phyloP scores from a whole-genome alignment of 306 rosid species.

The Cicer yamashitae region DNA sequence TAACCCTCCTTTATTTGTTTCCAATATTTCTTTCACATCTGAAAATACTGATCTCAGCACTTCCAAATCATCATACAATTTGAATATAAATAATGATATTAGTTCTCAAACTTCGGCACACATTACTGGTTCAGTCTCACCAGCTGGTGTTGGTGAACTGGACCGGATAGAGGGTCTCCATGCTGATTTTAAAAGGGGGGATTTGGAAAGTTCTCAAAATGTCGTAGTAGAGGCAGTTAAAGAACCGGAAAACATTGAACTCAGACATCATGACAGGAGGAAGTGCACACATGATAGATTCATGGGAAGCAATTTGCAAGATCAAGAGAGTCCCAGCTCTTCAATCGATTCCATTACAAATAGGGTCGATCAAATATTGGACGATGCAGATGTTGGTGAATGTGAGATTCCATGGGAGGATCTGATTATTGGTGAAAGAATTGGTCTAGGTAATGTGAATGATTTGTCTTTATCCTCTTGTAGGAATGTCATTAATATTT shows the following conservation, averaged over 20 bases:
- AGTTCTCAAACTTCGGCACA: constrained; percentile 47
- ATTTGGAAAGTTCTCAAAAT: constrained; percentile 48
- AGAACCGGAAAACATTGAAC: constrained; percentile 54
- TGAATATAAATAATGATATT: constrained; percentile 50
- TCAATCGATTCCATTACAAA: constrained; percentile 58
- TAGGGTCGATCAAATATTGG: constrained; percentile 77
- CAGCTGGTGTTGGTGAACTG: constrained; percentile 45
- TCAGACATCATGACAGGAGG: constrained; percentile 56
- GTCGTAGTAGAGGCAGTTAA: constrained; percentile 41
- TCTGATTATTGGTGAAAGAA: constrained; percentile 89
- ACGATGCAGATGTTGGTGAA: constrained; percentile 92
- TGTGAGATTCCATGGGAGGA: constrained; percentile 98
- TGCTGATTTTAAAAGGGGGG: constrained; percentile 48
- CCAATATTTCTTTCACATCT: constrained; percentile 59
- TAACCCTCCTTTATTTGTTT: constrained; percentile 59
- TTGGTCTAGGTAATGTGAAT: constrained; percentile 83
- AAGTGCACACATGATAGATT: constrained; percentile 67
- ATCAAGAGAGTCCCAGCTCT: constrained; percentile 62
- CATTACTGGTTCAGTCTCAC: constrained; percentile 45
- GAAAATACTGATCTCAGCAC: constrained; percentile 59
- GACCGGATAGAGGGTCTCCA: constrained; percentile 53
- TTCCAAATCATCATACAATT: constrained; percentile 51
- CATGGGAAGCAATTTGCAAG: constrained; percentile 67
- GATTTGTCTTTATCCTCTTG: constrained; percentile 42
- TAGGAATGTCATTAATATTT: constrained; percentile 32